phyloP scores from a whole-genome alignment of 495 filamentous ascomycete species.

The Penicillium cosmopolitanum region DNA sequence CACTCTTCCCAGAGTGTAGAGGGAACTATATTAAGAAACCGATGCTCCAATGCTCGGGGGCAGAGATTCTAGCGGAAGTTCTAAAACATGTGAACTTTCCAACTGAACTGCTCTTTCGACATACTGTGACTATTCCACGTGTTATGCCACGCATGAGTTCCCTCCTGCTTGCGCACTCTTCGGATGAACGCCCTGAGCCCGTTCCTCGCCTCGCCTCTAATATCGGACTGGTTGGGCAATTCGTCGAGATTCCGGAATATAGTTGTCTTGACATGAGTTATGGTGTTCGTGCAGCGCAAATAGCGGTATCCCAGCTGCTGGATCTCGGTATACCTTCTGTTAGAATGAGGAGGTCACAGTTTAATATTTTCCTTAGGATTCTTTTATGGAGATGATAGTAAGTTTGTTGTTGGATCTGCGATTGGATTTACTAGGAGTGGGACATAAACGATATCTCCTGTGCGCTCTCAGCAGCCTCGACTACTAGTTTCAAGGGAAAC shows the following conservation, averaged over 20 bases:
- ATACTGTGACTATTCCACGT: neutral
- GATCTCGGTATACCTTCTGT: neutral
- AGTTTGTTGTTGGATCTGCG: no score
- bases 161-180: neutral
- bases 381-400: neutral
- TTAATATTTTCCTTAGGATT: no score
- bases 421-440: no score
- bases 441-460: no score
- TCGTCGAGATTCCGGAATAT: neutral
- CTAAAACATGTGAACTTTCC: constrained; percentile 32
- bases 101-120: neutral
- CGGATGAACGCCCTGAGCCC: neutral
- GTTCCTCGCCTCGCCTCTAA: neutral
- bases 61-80: constrained; percentile 39
- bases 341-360: no score
- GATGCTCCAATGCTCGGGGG: constrained; percentile 40
- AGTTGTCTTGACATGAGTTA: neutral
- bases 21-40: constrained; percentile 42
- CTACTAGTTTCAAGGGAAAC: neutral
- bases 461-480: neutral
- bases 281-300: neutral
- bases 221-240: neutral
- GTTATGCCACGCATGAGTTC: neutral
- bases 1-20: constrained; percentile 24
- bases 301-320: neutral